These are phyloP conservation scores for Delphinella strobiligena DNA, from an alignment of 2,329 filamentous ascomycete species.

Conservation along the genomic window DNA sequence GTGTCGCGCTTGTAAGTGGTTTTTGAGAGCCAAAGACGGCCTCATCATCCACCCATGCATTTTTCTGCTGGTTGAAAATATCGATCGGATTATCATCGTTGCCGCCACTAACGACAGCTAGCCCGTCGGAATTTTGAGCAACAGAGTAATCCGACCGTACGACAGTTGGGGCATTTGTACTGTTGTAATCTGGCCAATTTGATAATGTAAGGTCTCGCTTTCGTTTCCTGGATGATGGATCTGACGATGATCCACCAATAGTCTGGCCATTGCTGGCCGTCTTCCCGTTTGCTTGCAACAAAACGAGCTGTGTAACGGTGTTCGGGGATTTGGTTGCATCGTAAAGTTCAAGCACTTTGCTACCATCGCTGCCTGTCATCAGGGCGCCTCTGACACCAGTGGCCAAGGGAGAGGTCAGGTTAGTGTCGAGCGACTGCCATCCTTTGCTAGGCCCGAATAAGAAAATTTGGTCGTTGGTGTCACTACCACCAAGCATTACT, in stretches of 20 bases:
- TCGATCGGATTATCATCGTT: slow-evolving; percentile 53
- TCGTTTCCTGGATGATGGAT: slow-evolving; percentile 22
- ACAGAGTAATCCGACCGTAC: slow-evolving; percentile 59
- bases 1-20: slow-evolving; percentile 20
- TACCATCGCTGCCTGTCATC: slow-evolving; percentile 60
- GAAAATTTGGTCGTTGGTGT: slow-evolving; percentile 56
- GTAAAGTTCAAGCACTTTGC: slow-evolving; percentile 68
- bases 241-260: slow-evolving; percentile 24
- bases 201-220: slow-evolving; percentile 45
- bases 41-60: slow-evolving; percentile 66
- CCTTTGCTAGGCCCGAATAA: slow-evolving; percentile 52
- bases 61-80: slow-evolving; percentile 65
- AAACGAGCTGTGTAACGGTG: slow-evolving; percentile 54
- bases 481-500: slow-evolving; percentile 61
- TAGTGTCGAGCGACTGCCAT: slow-evolving; percentile 58
- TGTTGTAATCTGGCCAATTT: slow-evolving; percentile 71
- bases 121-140: slow-evolving; percentile 52
- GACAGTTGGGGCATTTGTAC: slow-evolving; percentile 52
- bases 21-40: slow-evolving; percentile 42
- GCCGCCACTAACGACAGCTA: slow-evolving; percentile 71
- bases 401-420: slow-evolving; percentile 39
- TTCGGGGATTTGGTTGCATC: slow-evolving; percentile 66
- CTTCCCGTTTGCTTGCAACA: slow-evolving; percentile 49
- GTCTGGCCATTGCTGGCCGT: slow-evolving; percentile 36
- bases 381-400: slow-evolving; percentile 39